Conservation (phyloP, 495 filamentous ascomycete species). For the Neurospora sp. region DNA sequence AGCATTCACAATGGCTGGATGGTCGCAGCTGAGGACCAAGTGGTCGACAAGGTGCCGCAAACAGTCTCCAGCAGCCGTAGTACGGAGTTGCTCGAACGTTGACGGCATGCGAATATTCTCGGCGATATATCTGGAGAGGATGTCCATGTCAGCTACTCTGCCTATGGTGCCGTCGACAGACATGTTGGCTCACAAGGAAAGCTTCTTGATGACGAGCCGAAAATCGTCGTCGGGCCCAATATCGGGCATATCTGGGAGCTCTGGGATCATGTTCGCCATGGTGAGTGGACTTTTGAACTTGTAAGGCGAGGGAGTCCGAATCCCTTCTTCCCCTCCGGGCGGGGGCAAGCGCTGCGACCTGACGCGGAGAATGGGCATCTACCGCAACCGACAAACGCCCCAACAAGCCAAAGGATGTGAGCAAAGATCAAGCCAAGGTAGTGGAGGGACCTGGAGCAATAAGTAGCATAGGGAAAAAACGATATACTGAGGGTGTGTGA, state of each 20-base stretch:
- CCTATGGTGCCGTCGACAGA: neutral
- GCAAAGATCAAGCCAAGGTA: neutral
- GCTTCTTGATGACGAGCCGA: conserved; percentile 54
- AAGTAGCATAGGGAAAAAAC: neutral
- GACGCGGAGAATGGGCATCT: conserved; percentile 35
- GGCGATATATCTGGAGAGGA: conserved; percentile 46
- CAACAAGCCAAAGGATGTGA: neutral
- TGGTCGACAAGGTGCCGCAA: conserved; percentile 57
- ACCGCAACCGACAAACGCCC: neutral
- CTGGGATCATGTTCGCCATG: conserved; percentile 1
- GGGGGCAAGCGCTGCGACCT: conserved; percentile 25
- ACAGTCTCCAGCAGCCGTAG: conserved; percentile 51
- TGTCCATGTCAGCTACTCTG: neutral
- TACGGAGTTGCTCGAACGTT: conserved; percentile 73
- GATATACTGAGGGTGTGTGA: neutral
- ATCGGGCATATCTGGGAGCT: conserved; percentile 41
- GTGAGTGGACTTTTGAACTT: conserved; percentile 5
- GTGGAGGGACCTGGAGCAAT: neutral
- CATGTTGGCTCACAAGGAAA: conserved; percentile 46
- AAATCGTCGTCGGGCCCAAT: conserved; percentile 57
- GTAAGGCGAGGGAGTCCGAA: conserved; percentile 20
- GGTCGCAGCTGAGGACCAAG: conserved; percentile 54
- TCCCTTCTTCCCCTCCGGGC: conserved; percentile 4
- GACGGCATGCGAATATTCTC: conserved; percentile 55
- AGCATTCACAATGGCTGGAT: conserved; percentile 66